Evolutionary conservation across 1,284 basidiomycete genomes (phyloP).

Genomic region (Sanguinoderma infundibulare): DNA sequence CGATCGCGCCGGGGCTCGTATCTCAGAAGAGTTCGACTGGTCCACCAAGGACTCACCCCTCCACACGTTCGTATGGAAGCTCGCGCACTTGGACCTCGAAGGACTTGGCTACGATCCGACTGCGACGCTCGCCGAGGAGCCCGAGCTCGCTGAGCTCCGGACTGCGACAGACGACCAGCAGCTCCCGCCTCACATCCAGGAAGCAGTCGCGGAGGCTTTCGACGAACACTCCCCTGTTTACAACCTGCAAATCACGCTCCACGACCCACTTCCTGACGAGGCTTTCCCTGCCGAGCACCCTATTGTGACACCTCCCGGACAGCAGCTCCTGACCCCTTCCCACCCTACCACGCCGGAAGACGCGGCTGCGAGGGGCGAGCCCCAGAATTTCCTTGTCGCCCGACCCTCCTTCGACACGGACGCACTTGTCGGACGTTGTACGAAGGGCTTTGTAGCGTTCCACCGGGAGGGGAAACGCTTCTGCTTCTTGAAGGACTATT

Average conservation of each 20-base stretch:
- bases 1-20: conserved; percentile 8
- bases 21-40: conserved; percentile 14
- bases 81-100: conserved; percentile 3
- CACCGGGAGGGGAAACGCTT: not conserved
- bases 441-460: conserved; percentile 7
- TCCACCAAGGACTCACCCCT: not conserved
- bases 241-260: not conserved
- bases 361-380: not conserved
- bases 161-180: not conserved
- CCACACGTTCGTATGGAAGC: conserved; percentile 13
- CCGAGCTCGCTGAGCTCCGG: not conserved
- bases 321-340: not conserved
- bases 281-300: not conserved
- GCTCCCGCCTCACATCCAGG: not conserved
- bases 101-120: conserved; percentile 23
- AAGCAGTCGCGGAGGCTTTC: not conserved
- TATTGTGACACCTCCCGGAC: not conserved
- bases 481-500: conserved; percentile 13
- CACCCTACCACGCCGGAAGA: too few species aligned
- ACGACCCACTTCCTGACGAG: not conserved
- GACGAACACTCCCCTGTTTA: not conserved
- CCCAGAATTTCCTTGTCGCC: conserved; percentile 1
- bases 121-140: not conserved
- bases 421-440: conserved; percentile 5
- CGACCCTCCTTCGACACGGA: conserved; percentile 2